These are phyloP conservation scores for Verticillium longisporum DNA, from an alignment of 2,329 filamentous ascomycete genomes.

Conservation along the genomic window DNA sequence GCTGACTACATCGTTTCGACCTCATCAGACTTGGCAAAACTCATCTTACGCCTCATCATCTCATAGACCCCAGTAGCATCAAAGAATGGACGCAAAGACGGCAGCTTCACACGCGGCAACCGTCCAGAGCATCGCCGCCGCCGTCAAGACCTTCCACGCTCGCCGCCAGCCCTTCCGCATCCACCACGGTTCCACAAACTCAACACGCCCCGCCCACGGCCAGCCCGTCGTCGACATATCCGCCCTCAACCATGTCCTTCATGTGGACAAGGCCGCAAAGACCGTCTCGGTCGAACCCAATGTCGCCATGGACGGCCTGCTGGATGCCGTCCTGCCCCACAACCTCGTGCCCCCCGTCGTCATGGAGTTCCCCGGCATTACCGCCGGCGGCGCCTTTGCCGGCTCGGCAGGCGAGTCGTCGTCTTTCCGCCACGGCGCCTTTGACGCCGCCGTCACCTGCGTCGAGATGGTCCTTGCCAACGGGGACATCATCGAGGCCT, in stretches of 20 bases:
- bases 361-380: conserved; percentile 69
- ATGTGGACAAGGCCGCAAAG: conserved; percentile 43
- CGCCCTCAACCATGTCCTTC: conserved; percentile 53
- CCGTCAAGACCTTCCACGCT: conserved; percentile 35
- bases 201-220: conserved; percentile 52
- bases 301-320: conserved; percentile 59
- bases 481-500: conserved; percentile 49
- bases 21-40: neutral
- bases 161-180: conserved; percentile 57
- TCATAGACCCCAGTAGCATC: neutral
- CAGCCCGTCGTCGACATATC: conserved; percentile 62
- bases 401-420: conserved; percentile 63
- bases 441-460: conserved; percentile 53
- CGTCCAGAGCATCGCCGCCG: conserved; percentile 34
- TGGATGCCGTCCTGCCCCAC: conserved; percentile 47
- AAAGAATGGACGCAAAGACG: neutral
- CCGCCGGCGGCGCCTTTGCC: conserved; percentile 60
- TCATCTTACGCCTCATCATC: neutral
- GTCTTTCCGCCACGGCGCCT: conserved; percentile 60
- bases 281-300: conserved; percentile 65
- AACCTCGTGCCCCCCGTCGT: conserved; percentile 58
- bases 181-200: conserved; percentile 72
- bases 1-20: neutral
- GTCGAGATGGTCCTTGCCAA: conserved; percentile 61
- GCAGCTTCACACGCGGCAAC: conserved; percentile 28